Evolutionary conservation across 1,284 basidiomycete species (phyloP), one percentile per base, ranked within the genome.

Genomic region (Rhodofomes roseus): DNA sequence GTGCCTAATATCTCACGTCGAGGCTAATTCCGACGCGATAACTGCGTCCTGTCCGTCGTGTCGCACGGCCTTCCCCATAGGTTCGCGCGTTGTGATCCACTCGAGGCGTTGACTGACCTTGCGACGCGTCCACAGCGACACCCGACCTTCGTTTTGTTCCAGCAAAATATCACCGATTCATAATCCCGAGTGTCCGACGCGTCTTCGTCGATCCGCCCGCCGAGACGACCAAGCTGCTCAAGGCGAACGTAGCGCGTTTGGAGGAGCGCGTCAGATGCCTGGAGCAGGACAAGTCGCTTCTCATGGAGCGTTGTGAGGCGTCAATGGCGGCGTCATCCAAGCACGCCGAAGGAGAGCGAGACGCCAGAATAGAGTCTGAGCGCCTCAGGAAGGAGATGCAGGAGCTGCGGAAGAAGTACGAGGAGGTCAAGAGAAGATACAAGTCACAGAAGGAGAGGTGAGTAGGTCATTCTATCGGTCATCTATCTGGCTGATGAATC

Each of bases 31-130:
- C 50, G 73, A 80, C 58, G 77, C 69, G 34, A 71, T 73, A 62
- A 70, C 70, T 58, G 73, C 80, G 64, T 64, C 76, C 18, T 89
- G 86, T 65, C 87, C 87, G 1, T 80, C 81, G 1, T 89, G 86
- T 69, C 80, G 86, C 23, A 70, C 76, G 2, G 43, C 70, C 18
- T 89, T 89, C 63, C 74, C 76, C 59, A 80, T 81, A 59, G 78
- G 86, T 87, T 62, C 20, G 73, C n/a, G 7, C 31, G 22, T 11
- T n/a, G 18, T 12, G 16, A 9, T 29, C 36, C 18, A 39, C 27
- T 43, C 54, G 36, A 12, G 36, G n/a, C 44, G 44, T 6, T 29
- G n/a, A 43, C 48, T 41, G n/a, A 51, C 43, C 27, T 6, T 7
- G 37, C 34, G 20, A 29, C n/a, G 36, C 52, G 27, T 31, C 51